Conservation (phyloP, 2,329 filamentous ascomycete genomes). For the Myrmaecium sp. region DNA sequence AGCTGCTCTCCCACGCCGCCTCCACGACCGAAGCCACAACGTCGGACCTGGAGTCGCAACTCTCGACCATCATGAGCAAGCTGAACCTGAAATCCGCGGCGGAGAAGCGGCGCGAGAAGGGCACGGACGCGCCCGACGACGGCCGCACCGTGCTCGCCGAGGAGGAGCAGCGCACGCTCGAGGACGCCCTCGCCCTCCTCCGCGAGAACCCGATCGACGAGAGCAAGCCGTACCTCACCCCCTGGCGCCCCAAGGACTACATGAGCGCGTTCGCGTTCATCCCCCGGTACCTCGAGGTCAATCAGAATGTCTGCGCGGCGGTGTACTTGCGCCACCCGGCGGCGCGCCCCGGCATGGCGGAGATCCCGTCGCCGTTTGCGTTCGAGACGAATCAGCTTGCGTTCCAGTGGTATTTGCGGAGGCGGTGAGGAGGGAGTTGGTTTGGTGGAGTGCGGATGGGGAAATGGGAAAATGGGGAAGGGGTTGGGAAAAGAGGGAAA, state of each 20-base stretch:
- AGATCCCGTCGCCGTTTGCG: conserved; percentile 60
- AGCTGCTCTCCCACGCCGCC: conserved; percentile 40
- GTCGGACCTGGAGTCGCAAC: conserved; percentile 28
- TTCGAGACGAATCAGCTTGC: conserved; percentile 58
- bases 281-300: conserved; percentile 88
- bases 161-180: conserved; percentile 42
- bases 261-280: conserved; percentile 93
- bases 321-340: conserved; percentile 93
- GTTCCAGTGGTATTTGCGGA: conserved; percentile 85
- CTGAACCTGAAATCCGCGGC: conserved; percentile 4
- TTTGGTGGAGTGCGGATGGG: background rate
- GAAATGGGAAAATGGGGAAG: no score
- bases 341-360: conserved; percentile 60
- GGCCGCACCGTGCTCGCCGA: conserved; percentile 23
- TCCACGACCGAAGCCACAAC: conserved; percentile 25
- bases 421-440: conserved; percentile 36
- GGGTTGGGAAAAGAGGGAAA: no score
- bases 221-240: conserved; percentile 72
- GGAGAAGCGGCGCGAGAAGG: conserved; percentile 5
- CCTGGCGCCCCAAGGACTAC: conserved; percentile 72
- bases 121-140: conserved; percentile 12
- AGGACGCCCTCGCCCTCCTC: conserved; percentile 38
- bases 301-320: conserved; percentile 89
- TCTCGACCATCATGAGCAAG: conserved; percentile 23
- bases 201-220: conserved; percentile 58